Evolutionary conservation across 345 rosid genomes (phyloP), one percentile per base, ranked within the genome.

Genomic region (Salix arbutifolia): DNA sequence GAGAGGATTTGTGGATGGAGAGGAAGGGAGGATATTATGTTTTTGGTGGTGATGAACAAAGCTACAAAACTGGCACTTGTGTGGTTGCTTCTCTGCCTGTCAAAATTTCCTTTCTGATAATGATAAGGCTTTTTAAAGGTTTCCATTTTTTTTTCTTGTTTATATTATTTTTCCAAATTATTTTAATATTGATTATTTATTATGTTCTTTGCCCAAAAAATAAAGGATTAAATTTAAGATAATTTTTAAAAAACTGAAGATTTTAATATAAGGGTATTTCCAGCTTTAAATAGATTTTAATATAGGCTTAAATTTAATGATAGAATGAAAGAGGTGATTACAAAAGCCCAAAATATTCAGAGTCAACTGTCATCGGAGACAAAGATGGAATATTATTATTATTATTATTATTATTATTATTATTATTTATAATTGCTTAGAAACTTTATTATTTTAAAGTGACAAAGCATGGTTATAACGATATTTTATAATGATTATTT

Each of bases 11-110:
- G 78, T 35, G 74, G 86, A 50, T 65, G 73, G 77, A 77, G 31
- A 69, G 77, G 33, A 69, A 28, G 3, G 46, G 58, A 46, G 62
- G 0, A 53, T 53, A 53, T 19, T n/a, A 62, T 72, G 38, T 11
- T 9, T 21, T 50, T 14, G 23, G 28, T 53, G 74, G 56, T 21
- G 46, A 37, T 25, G 48, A 17, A 23, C 62, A 28, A 44, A 68
- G 76, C 48, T 26, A 18, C 62, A 60, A 28, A 21, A 4, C 21
- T 62, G 58, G 72, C 61, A 72, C 35, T 71, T 82, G 91, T 84
- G 97, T 88, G 97, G 95, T 85, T 76, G 77, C 76, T 84, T 88
- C 91, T 89, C 78, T 66, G 85, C 90, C 95, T 87, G 86, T 79
- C 80, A 75, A 78, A 74, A 58, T 78, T 76, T 77, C 75, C 79